phyloP scores from a whole-genome alignment of 169 alveolate species.

The Cryptosporidium sp. region DNA sequence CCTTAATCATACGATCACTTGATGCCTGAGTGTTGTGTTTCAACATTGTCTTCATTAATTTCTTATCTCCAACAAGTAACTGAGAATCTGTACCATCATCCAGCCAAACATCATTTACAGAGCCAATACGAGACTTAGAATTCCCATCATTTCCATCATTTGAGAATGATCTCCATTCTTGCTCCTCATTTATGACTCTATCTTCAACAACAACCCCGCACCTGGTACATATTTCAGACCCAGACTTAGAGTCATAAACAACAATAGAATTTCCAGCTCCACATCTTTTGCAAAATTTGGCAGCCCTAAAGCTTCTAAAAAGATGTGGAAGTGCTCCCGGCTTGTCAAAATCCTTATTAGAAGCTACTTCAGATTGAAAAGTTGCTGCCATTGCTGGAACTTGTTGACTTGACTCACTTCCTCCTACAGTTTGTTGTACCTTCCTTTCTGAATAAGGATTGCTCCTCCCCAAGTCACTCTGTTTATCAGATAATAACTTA shows the following conservation, averaged over 20 bases:
- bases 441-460: slow-evolving; percentile 15
- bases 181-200: slow-evolving; percentile 87
- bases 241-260: slow-evolving; percentile 86
- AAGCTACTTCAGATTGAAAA: background rate
- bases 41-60: slow-evolving; percentile 58
- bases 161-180: slow-evolving; percentile 90
- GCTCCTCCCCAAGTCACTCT: background rate
- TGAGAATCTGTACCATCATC: slow-evolving; percentile 89
- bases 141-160: slow-evolving; percentile 83
- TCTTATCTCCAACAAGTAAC: slow-evolving; percentile 83
- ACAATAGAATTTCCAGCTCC: slow-evolving; percentile 81
- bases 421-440: background rate
- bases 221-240: slow-evolving; percentile 87
- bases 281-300: slow-evolving; percentile 83
- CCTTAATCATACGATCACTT: slow-evolving; percentile 82
- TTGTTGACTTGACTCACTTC: background rate
- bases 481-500: background rate
- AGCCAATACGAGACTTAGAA: slow-evolving; percentile 90
- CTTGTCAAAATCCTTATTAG: background rate
- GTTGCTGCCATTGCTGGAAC: background rate
- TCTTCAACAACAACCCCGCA: slow-evolving; percentile 89
- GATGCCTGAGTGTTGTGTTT: slow-evolving; percentile 56
- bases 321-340: slow-evolving; percentile 68
- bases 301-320: slow-evolving; percentile 69
- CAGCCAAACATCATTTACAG: slow-evolving; percentile 88